A percentile compares a stretch with the other conserved stretches of the same genome.
These are phyloP conservation scores for Bacterosira constricta DNA, from an alignment of 108 stramenopile species.

Conservation along the genomic window DNA sequence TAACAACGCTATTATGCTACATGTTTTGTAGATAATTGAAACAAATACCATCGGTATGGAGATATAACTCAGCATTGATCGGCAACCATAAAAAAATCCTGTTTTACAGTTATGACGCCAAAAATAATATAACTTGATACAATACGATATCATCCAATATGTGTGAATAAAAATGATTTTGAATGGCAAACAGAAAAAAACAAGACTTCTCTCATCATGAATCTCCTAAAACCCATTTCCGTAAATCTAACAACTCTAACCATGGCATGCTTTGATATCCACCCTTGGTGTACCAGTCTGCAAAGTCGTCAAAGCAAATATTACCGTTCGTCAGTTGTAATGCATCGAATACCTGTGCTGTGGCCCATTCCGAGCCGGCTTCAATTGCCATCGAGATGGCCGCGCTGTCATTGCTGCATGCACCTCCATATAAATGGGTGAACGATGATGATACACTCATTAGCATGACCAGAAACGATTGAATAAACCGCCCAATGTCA, in stretches of 20 bases:
- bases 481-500: conserved; percentile 70
- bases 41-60: no score
- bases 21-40: no score
- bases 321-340: conserved; percentile 31
- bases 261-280: conserved; percentile 85
- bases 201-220: background rate
- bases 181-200: no score
- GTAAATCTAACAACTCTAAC: conserved; percentile 87
- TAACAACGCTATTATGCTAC: no score
- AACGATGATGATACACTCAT: conserved; percentile 64
- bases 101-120: no score
- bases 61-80: no score
- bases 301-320: conserved; percentile 89
- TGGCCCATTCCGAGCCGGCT: conserved; percentile 79
- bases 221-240: conserved; percentile 81
- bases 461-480: conserved; percentile 79
- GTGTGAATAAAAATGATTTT: background rate
- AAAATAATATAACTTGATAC: no score
- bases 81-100: no score
- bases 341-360: conserved; percentile 66
- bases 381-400: conserved; percentile 70
- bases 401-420: conserved; percentile 48
- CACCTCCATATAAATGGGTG: conserved; percentile 42
- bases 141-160: background rate
- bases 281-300: conserved; percentile 89